Conservation (phyloP, 2,329 filamentous ascomycete genomes). For the Colletotrichum agaves region DNA sequence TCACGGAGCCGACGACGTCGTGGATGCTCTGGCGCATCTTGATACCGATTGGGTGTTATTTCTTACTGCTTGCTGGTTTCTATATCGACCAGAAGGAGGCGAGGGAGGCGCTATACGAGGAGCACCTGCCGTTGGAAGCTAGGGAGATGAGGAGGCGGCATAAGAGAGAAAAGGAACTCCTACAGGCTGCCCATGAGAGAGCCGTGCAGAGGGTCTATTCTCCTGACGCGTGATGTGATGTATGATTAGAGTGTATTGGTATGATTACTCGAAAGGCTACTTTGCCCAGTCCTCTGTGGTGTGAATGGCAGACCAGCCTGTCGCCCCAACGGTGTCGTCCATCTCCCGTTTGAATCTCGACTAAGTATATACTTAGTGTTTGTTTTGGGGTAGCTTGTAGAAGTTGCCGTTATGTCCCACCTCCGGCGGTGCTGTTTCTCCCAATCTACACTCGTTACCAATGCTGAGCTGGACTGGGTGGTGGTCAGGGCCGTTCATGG, state of each 20-base stretch:
- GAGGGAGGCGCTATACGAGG: conserved; percentile 21
- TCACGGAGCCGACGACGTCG: conserved; percentile 18
- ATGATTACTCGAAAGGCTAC: background rate
- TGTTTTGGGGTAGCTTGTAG: no score
- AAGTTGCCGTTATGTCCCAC: no score
- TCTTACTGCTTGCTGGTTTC: conserved; percentile 10
- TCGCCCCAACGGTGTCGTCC: background rate
- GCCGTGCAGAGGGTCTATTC: conserved; percentile 25
- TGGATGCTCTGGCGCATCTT: conserved; percentile 25
- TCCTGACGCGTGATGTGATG: background rate
- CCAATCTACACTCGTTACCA: no score
- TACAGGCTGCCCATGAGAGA: conserved; percentile 27
- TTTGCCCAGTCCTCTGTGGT: background rate
- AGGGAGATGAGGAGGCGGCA: conserved; percentile 31
- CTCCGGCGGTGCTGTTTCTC: no score
- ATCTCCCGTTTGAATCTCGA: no score
- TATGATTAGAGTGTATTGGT: background rate
- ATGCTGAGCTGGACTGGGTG: no score
- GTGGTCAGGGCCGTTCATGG: no score
- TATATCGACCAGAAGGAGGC: conserved; percentile 21
- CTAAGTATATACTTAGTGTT: no score
- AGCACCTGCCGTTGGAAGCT: conserved; percentile 20
- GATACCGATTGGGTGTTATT: conserved; percentile 14
- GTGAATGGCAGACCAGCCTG: no score
- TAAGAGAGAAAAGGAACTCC: conserved; percentile 27